phyloP scores from a whole-genome alignment of 2,329 filamentous ascomycete species.

The Xenoacremonium recifei region DNA sequence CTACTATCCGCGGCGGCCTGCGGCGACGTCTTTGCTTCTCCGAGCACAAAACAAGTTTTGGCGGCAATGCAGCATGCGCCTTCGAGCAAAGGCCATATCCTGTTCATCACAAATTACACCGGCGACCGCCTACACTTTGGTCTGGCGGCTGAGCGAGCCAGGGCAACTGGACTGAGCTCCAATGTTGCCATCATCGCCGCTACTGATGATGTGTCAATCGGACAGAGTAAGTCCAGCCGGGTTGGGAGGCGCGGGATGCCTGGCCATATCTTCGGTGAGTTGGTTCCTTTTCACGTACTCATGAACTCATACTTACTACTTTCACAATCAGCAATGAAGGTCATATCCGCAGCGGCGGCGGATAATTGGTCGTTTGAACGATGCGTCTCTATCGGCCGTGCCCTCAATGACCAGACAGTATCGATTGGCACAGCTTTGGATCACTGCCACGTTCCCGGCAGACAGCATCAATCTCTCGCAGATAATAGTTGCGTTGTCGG shows the following conservation, averaged over 20 bases:
- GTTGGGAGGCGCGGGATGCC: conserved; percentile 72
- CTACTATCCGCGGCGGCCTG: conserved; percentile 68
- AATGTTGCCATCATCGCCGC: conserved; percentile 72
- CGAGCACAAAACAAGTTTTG: conserved; percentile 70
- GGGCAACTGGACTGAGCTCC: conserved; percentile 56
- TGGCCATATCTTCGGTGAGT: too few relatives aligned
- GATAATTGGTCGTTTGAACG: neutral
- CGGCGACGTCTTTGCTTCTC: conserved; percentile 74
- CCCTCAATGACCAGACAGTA: conserved; percentile 54
- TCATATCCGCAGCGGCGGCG: conserved; percentile 18
- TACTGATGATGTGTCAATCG: conserved; percentile 74
- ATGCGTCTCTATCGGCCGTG: neutral
- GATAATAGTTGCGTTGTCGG: conserved; percentile 42
- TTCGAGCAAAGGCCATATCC: conserved; percentile 56
- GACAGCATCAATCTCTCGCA: conserved; percentile 46
- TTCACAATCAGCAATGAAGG: conserved; percentile 51
- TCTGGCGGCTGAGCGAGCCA: conserved; percentile 71
- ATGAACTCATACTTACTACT: too few relatives aligned
- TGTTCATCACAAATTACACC: conserved; percentile 76
- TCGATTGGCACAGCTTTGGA: conserved; percentile 68
- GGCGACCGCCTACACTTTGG: conserved; percentile 72
- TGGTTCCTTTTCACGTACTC: too few relatives aligned
- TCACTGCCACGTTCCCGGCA: conserved; percentile 71
- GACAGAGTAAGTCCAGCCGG: conserved; percentile 63
- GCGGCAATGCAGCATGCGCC: conserved; percentile 62